phyloP scores from a whole-genome alignment of 805 yeast species.

The Nakazawaea pomicola region DNA sequence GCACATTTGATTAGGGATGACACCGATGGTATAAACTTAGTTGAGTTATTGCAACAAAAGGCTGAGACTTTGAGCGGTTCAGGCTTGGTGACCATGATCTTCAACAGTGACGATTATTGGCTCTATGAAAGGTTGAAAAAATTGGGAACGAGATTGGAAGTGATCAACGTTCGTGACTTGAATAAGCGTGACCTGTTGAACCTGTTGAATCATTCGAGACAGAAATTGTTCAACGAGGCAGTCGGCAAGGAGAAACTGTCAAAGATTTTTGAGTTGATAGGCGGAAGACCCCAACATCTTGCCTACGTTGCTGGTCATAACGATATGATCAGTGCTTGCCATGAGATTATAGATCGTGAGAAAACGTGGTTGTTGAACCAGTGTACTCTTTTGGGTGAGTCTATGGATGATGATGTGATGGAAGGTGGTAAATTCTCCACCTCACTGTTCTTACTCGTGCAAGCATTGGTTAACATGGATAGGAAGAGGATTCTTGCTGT shows the following conservation, averaged over 20 bases:
- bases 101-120: constrained; percentile 86
- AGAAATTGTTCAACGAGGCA: constrained; percentile 32
- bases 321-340: constrained; percentile 57
- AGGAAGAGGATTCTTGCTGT: constrained; percentile 24
- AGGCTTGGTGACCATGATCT: constrained; percentile 59
- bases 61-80: constrained; percentile 76
- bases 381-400: constrained; percentile 70
- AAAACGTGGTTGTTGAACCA: constrained; percentile 84
- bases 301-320: constrained; percentile 60
- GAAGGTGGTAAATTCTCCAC: constrained; percentile 73
- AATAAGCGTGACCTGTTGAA: constrained; percentile 47
- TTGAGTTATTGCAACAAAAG: constrained; percentile 76
- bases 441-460: constrained; percentile 68
- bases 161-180: constrained; percentile 64
- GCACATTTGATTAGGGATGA: constrained; percentile 73
- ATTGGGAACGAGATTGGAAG: constrained; percentile 69
- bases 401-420: constrained; percentile 89
- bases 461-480: constrained; percentile 69
- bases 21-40: constrained; percentile 64
- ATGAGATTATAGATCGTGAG: constrained; percentile 69
- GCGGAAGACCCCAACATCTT: constrained; percentile 82
- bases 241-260: constrained; percentile 39
- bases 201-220: constrained; percentile 49
- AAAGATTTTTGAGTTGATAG: constrained; percentile 61
- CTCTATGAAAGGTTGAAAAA: constrained; percentile 69